Evolutionary conservation across 1,284 basidiomycete species (phyloP), one percentile per base, ranked within the genome.

Genomic region (Clitocybe nebularis): DNA sequence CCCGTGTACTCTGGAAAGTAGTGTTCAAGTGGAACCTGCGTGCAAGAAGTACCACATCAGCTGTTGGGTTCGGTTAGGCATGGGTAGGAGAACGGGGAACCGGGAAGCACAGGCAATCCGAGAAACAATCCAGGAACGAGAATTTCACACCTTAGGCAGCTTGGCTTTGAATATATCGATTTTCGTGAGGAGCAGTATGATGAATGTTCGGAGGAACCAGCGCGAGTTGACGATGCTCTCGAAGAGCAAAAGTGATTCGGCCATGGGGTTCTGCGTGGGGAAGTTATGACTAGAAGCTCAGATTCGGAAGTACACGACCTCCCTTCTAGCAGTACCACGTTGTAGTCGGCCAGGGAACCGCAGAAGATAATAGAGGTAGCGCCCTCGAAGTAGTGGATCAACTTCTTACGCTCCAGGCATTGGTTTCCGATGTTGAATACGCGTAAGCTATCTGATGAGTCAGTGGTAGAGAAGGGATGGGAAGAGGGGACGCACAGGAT

Each of bases 311-410:
- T 62, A 65, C 89, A 88, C 46, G 80, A 80, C 59, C 75, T 79
- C 60, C 87, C 87, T 54, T 92, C 88, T 16, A 90, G 63, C 22
- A 90, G 62, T 0, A 91, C 85, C 62, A 93, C 93, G 61, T 97
- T 93, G 60, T 97, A 97, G 64, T 96, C 93, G 53, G 84, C 89
- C 34, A 97, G 69, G 10, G 93, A 91, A 0, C 93, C 91, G 60
- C 94, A 93, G 64, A 97, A 97, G 50, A 97, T 92, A 63, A 97
- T 96, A 23, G 85, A 89, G 0, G 93, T 96, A n/a, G 97, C 91
- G 44, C 84, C 88, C 62, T 97, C 93, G 54, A 97, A 97, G 55
- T 87, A 92, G 58, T 91, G 89, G 20, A 92, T 92, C 90, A 91
- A 94, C 61, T 97, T 96, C 61, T 93, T 94, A 17, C 93, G 75